Evolutionary conservation across 768 basidiomycete species (phyloP), one percentile per base, ranked within the genome.

Genomic region (Tricholoma saponaceum): DNA sequence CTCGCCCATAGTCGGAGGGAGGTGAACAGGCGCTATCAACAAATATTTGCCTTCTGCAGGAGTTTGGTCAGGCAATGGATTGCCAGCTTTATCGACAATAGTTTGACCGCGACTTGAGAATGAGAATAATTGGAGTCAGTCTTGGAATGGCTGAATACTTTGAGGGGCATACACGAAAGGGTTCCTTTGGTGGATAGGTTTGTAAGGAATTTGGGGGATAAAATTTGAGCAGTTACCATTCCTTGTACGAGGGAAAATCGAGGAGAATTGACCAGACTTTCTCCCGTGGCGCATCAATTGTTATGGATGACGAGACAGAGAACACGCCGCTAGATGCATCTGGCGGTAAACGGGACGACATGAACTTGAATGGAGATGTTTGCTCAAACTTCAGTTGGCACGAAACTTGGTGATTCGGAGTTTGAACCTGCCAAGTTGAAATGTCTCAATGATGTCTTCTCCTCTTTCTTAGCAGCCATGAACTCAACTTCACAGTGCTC

Each of bases 251-350:
- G 1, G 71, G 66, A 70, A 89, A 89, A 67, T 88, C 84, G 72
- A 68, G 77, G 43, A 90, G 58, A 4, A 81, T 75, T 3, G 70
- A 65, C 88, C 88, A 90, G 1, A 88, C 85, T 60, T 76, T 74
- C 8, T 86, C 79, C 22, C 72, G 67, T 0, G 85, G 82, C 1
- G 89, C 86, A 62, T 88, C 79, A 51, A 90, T 89, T 4, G 75
- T 61, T 2, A 73, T 71, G 0, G 81, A 81, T 7, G 76, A 76
- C 0, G 73, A 72, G 4, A 78, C 71, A 1, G 72, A 65, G 62
- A 89, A 80, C 2, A 86, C 81, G 3, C 78, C 78, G 14, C 64
- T 62, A 2, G 72, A 68, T 0, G 69, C 60, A 0, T 72, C 60
- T 1, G 81, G 76, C 0, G 83, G 83, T 1, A 79, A 51, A 50